phyloP scores from a whole-genome alignment of 1,284 basidiomycete species.

The Trichosporon sp. region DNA sequence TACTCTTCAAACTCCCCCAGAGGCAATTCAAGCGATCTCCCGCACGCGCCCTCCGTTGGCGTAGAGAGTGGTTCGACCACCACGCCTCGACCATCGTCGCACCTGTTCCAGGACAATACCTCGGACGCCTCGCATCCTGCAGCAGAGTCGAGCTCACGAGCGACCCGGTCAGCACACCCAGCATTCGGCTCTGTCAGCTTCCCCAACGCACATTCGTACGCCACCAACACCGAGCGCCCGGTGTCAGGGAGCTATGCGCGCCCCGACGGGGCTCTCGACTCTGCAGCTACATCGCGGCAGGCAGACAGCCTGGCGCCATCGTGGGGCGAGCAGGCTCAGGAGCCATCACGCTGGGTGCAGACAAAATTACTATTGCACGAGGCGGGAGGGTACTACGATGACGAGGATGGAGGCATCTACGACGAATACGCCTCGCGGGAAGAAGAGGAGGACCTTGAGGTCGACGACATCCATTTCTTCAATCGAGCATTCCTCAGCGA shows the following conservation, averaged over 20 bases:
- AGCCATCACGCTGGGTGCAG: slow-evolving; percentile 42
- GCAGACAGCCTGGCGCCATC: not conserved
- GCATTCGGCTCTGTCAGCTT: not conserved
- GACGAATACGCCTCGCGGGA: slow-evolving; percentile 54
- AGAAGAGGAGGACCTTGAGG: slow-evolving; percentile 54
- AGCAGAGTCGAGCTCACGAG: not conserved
- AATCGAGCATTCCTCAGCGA: slow-evolving; percentile 82
- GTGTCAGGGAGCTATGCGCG: not conserved
- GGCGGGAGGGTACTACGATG: slow-evolving; percentile 38
- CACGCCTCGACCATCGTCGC: not conserved
- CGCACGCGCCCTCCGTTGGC: not conserved
- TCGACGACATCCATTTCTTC: slow-evolving; percentile 71
- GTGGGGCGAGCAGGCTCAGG: slow-evolving; percentile 32
- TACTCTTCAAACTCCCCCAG: not conserved
- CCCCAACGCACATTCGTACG: not conserved
- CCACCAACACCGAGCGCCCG: not conserved
- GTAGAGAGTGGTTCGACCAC: not conserved
- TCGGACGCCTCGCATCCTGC: not conserved
- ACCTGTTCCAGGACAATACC: not conserved
- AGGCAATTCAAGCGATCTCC: not conserved
- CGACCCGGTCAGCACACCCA: not conserved
- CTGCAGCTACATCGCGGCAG: not conserved
- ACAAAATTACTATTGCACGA: slow-evolving; percentile 46
- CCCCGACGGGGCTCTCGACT: not conserved
- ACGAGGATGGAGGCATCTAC: slow-evolving; percentile 52